These are phyloP conservation scores for Leccinellum rugosiceps DNA, from an alignment of 768 basidiomycete species.

Conservation along the genomic window DNA sequence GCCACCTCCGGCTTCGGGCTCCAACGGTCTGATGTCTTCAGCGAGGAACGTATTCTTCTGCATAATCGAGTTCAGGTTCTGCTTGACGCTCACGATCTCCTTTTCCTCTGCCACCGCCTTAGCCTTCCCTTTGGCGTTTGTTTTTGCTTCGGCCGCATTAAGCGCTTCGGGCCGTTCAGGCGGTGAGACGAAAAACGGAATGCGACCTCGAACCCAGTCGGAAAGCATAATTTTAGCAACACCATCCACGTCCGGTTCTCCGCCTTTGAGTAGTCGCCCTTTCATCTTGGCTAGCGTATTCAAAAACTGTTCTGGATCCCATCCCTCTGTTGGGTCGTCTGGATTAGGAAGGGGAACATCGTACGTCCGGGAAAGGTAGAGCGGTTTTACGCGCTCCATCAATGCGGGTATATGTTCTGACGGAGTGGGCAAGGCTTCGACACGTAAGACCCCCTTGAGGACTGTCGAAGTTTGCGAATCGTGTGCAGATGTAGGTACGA, in stretches of 20 bases:
- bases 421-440: constrained; percentile 90
- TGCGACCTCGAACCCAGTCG: constrained; percentile 96
- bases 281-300: constrained; percentile 85
- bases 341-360: constrained; percentile 62
- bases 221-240: constrained; percentile 93
- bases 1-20: constrained; percentile 42
- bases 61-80: constrained; percentile 83
- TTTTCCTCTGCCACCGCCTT: constrained; percentile 30
- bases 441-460: constrained; percentile 94
- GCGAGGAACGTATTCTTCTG: constrained; percentile 85
- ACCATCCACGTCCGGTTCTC: constrained; percentile 89
- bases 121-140: constrained; percentile 52
- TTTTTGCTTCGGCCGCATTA: constrained; percentile 53
- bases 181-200: constrained; percentile 93
- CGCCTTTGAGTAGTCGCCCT: constrained; percentile 88
- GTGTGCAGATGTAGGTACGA: constrained; percentile 90
- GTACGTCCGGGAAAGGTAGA: constrained; percentile 88
- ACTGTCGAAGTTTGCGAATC: constrained; percentile 90
- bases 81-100: constrained; percentile 62
- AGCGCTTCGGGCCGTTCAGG: constrained; percentile 77
- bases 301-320: constrained; percentile 78
- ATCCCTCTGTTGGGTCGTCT: constrained; percentile 48
- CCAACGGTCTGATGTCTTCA: constrained; percentile 74
- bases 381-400: constrained; percentile 86
- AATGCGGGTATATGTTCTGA: constrained; percentile 89